Evolutionary conservation across 495 filamentous ascomycete genomes (phyloP).

Genomic region (Aspergillus leporis): DNA sequence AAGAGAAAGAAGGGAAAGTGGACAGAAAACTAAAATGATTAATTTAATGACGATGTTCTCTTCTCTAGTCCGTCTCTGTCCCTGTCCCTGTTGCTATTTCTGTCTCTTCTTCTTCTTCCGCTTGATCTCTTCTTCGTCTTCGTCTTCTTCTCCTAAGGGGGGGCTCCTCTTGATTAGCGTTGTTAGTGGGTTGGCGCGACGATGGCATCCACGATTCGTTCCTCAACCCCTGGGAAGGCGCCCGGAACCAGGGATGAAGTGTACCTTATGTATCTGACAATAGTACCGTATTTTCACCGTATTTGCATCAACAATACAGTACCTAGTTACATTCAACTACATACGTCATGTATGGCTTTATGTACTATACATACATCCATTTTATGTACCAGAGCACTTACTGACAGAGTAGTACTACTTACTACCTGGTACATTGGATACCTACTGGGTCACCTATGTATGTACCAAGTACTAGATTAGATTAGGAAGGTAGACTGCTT

Average conservation of each 20-base stretch:
- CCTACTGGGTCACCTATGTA: no score
- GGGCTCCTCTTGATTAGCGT: slow-evolving; percentile 4
- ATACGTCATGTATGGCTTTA: no score
- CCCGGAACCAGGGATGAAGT: slow-evolving; percentile 21
- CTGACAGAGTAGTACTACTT: no score
- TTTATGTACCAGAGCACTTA: no score
- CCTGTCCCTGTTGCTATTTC: not conserved
- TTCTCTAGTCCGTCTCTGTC: slow-evolving; percentile 2
- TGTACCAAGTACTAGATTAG: no score
- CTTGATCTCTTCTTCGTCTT: not conserved
- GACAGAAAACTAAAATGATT: not conserved
- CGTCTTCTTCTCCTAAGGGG: not conserved
- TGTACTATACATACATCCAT: not conserved
- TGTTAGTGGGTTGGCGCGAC: slow-evolving; percentile 14
- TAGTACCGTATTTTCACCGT: not conserved
- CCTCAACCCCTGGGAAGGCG: slow-evolving; percentile 22
- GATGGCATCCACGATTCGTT: slow-evolving; percentile 19
- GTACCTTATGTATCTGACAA: not conserved
- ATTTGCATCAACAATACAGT: not conserved
- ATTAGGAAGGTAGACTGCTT: no score
- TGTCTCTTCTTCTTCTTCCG: not conserved
- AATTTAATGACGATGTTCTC: slow-evolving; percentile 9
- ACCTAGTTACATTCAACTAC: no score
- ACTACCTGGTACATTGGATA: no score
- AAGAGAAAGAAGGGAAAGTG: slow-evolving; percentile 17